phyloP scores from a whole-genome alignment of 345 rosid genomes.

The Kernera saxatilis region DNA sequence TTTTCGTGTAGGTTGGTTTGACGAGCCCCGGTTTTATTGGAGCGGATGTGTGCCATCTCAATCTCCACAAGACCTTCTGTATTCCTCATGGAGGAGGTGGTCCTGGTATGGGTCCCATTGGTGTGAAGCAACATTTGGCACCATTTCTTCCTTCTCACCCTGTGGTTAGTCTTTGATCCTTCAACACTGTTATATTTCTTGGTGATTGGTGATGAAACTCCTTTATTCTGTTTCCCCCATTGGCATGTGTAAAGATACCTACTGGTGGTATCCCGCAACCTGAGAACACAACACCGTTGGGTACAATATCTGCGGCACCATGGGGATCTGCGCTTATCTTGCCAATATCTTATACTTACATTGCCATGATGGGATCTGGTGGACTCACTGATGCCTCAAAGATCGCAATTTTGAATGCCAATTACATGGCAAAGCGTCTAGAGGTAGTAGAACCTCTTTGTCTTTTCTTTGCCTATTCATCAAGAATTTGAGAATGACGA shows the following conservation, averaged over 20 bases:
- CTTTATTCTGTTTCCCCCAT: not conserved
- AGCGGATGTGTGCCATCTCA: constrained; percentile 99
- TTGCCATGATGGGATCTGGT: constrained; percentile 98
- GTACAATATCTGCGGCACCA: constrained; percentile 95
- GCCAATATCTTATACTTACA: constrained; percentile 89
- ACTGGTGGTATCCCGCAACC: constrained; percentile 93
- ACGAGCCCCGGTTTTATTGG: constrained; percentile 98
- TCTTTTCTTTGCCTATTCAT: not conserved
- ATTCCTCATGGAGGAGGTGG: constrained; percentile 99
- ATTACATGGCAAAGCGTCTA: constrained; percentile 98
- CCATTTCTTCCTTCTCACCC: constrained; percentile 97
- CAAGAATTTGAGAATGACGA: not conserved
- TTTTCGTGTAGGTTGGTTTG: constrained; percentile 63
- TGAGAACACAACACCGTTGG: constrained; percentile 58
- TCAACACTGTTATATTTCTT: not conserved
- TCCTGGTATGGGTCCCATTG: constrained; percentile 99
- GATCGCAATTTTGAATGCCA: constrained; percentile 90
- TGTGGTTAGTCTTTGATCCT: constrained; percentile 54
- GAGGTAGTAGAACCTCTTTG: constrained; percentile 48
- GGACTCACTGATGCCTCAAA: constrained; percentile 97
- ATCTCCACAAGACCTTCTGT: constrained; percentile 98
- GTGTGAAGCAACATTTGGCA: constrained; percentile 96
- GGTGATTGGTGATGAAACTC: not conserved
- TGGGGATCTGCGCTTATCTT: constrained; percentile 99
- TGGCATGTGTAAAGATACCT: constrained; percentile 39